Base-by-base conservation (phyloP, 1,139 yeast species). In the Suhomyces bolitotheri region DNA sequence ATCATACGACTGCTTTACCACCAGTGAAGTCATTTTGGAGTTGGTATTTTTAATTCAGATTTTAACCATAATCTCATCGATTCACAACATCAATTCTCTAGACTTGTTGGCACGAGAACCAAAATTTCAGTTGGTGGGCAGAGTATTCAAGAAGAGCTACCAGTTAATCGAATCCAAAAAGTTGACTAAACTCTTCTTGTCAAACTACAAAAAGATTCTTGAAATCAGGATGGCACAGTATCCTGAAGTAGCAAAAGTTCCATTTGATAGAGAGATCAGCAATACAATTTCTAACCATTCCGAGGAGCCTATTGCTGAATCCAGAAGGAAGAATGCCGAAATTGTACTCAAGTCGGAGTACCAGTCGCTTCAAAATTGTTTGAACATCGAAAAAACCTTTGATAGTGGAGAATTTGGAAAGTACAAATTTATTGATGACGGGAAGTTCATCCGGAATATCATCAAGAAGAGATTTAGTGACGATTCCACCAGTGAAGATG, bases 21-120 rank as follows among this genome's bases (percentile, higher is more conserved):
- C 77, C 27, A 78, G 80, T 10, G 85, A 79, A 30, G 66, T 80
- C 1, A 60, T 74, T 12, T 70, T 81, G 20, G 90, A 83, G 51
- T 58, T 78, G 20, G 60, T 72, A 2, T 60, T 82, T 20, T 40
- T 82, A 10, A 41, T 81, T 5, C 84, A 81, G 47, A 63, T 76
- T 3, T 50, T 79, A 5, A 64, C 80, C 0, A 65, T 75, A 2
- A 35, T 78, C 5, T 52, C 62, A 1, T 48, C 60, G 16, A 59
- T 74, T 22, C 59, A 71, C 42, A 41, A 51, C 15, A 45, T 60
- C 5, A 58, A 58, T 29, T 56, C 71, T 0, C 50, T 62, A 41
- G 56, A 53, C n/a, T 54, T 50, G 37, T 45, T 67, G 40, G 41
- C 58, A 27, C 37, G 47, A 37, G 57, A 50, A 14, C 56, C 51